phyloP scores from a whole-genome alignment of 169 alveolate genomes.

The Theileria luwenshuni region DNA sequence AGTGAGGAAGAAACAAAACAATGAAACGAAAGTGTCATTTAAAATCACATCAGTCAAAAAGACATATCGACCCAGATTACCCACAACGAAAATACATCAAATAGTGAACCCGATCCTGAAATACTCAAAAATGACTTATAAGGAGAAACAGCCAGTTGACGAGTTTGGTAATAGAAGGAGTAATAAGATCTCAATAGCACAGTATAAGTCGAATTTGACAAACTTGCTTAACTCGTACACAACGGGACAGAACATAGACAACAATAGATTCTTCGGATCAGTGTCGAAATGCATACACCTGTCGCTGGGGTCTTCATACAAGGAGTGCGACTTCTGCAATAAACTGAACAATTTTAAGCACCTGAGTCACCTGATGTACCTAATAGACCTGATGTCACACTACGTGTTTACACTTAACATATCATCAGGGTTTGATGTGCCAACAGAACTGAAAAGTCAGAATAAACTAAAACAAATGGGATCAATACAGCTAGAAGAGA shows the following conservation, averaged over 20 bases:
- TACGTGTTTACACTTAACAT: constrained; percentile 33
- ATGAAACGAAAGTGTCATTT: constrained; percentile 11
- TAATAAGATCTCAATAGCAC: background rate
- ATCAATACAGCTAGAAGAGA: background rate
- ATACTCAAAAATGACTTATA: background rate
- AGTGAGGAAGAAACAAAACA: background rate
- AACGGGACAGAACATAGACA: constrained; percentile 8
- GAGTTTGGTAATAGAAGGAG: background rate
- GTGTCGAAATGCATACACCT: constrained; percentile 16
- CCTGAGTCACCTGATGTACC: constrained; percentile 26
- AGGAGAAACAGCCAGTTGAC: background rate
- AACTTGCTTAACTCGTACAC: background rate
- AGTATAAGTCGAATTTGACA: constrained; percentile 8
- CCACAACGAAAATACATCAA: too few species aligned
- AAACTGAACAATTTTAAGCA: constrained; percentile 26
- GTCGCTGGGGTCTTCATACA: constrained; percentile 6
- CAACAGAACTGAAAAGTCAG: background rate
- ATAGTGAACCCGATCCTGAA: background rate
- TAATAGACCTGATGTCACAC: constrained; percentile 54
- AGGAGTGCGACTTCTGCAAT: constrained; percentile 20
- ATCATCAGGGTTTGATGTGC: background rate
- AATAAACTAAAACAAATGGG: background rate
- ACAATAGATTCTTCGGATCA: background rate
- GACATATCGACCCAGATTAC: background rate
- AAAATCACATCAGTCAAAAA: background rate